Evolutionary conservation across 345 rosid genomes (phyloP), one percentile per base, ranked within the genome.

Genomic region (Gossypium rotundifolium): DNA sequence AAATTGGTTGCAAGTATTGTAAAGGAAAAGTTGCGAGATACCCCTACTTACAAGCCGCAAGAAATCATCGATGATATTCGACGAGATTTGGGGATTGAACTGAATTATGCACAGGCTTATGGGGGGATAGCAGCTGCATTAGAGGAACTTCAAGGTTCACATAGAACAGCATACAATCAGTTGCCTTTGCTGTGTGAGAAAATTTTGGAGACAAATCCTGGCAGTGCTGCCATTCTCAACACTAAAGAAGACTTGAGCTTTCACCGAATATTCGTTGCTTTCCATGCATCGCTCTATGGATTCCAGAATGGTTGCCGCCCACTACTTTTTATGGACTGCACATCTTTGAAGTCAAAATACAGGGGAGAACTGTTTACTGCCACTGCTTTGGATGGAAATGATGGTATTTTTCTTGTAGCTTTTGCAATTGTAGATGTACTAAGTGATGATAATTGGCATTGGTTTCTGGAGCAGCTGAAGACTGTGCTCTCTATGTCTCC

Each of bases 301-400:
- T 89, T 87, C 73, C 67, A 75, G 76, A 82, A 77, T 77, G 91
- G 88, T 49, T 89, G 93, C 55, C 85, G 90, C 42, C 91, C 88
- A 0, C 83, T 87, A 79, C 77, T 89, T 68, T 87, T 86, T 70
- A 86, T 87, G 33, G 90, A 85, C 66, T 63, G 85, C 45, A 62
- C 83, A 6, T 44, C 79, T 3, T 29, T 87, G 61, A 87, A 79
- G 69, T 87, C 90, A 53, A 86, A 85, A 72, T 87, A 79, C 77
- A 81, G 87, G 78, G 80, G 69, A 48, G 79, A 72, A 18, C 57
- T 79, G 48, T 53, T 87, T 76, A 85, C 81, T 11, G 91, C 91
- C 52, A 82, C 87, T 55, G 87, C 90, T 57, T 72, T 87, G 70
- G 93, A 89, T 75, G 93, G 89, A 63, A 83, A 87, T 72, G 86